These are phyloP conservation scores for Penicillium simplicissimum DNA, from an alignment of 495 filamentous ascomycete genomes.

Conservation along the genomic window DNA sequence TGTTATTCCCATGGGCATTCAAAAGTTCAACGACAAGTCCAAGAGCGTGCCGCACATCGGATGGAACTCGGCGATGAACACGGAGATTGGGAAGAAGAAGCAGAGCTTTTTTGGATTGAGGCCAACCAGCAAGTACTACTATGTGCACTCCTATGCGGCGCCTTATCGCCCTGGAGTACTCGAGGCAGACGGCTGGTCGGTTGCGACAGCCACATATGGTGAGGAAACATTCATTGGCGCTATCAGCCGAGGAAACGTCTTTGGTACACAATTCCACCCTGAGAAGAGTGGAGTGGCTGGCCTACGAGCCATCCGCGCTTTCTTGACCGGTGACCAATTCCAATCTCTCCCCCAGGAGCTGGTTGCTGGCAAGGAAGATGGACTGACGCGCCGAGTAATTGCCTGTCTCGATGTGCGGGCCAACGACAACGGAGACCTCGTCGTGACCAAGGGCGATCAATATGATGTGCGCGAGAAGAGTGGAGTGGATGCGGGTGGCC, in stretches of 20 bases:
- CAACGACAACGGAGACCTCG: conserved; percentile 94
- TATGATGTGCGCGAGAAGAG: conserved; percentile 98
- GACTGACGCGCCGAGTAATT: conserved; percentile 85
- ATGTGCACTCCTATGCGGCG: conserved; percentile 92
- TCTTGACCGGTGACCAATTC: conserved; percentile 66
- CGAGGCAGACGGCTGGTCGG: conserved; percentile 79
- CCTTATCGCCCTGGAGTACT: conserved; percentile 69
- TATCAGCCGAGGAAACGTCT: conserved; percentile 76
- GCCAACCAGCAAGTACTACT: conserved; percentile 92
- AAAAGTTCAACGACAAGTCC: conserved; percentile 69
- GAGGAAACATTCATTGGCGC: conserved; percentile 91
- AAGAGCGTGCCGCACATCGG: conserved; percentile 98
- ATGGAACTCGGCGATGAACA: conserved; percentile 83
- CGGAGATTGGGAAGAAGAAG: conserved; percentile 44
- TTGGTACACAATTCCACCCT: conserved; percentile 95
- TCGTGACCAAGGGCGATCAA: conserved; percentile 97
- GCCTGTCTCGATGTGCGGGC: conserved; percentile 94
- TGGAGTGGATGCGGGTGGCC: conserved; percentile 55
- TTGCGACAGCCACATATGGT: conserved; percentile 86
- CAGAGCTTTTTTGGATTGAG: conserved; percentile 71
- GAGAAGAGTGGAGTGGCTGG: conserved; percentile 95
- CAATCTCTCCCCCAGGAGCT: conserved; percentile 38
- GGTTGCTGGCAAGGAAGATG: conserved; percentile 47
- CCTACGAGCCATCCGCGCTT: conserved; percentile 78
- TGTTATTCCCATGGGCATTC: conserved; percentile 67